Evolutionary conservation across 2,329 filamentous ascomycete genomes (phyloP), one percentile per base, ranked within the genome.

Genomic region (Myriosclerotinia duriaeana): DNA sequence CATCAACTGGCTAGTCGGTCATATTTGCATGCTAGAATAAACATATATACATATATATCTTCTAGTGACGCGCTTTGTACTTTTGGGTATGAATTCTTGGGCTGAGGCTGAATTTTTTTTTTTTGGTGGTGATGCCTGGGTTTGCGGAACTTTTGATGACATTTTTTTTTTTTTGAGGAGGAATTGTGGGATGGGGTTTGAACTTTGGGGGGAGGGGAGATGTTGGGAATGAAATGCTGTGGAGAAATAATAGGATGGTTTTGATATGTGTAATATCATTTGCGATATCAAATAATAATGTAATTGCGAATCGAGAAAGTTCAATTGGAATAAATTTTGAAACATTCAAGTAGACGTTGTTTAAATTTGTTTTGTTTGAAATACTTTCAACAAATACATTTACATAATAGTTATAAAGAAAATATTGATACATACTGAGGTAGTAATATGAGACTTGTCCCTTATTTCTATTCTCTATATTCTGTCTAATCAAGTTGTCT

Each of bases 1-100:
- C 69, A 67, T 56, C 70, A 68, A 74, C 70, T 73, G 72, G 67
- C 67, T 71, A 69, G 66, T 63, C 67, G 72, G 68, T 75, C 72
- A 75, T 72, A 72, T 72, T 73, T 72, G 69, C 71, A 69, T 75
- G 72, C 72, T 64, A 72, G 62, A 75, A 66, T 66, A 44, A 73
- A 52, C 26, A 26, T 26, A 26, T 53, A 71, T 40, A 52, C 26
- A 26, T 26, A 26, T 53, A 71, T 40, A 52, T n/a, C 9, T 44
- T 53, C 30, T 38, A 38, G 64, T 40, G 64, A 65, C n/a, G 64
- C 54, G n/a, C n/a, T 38, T 11, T 30, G 20, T 38, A 26, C 20
- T 46, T n/a, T 46, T 46, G 40, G 42, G 30, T 60, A 60, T 59
- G 26, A 20, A 40, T 40, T 12, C 42, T 17, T 22, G 17, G 15